Base-by-base conservation (phyloP, 257 asterid genomes). In the Solanum sejunctum region DNA sequence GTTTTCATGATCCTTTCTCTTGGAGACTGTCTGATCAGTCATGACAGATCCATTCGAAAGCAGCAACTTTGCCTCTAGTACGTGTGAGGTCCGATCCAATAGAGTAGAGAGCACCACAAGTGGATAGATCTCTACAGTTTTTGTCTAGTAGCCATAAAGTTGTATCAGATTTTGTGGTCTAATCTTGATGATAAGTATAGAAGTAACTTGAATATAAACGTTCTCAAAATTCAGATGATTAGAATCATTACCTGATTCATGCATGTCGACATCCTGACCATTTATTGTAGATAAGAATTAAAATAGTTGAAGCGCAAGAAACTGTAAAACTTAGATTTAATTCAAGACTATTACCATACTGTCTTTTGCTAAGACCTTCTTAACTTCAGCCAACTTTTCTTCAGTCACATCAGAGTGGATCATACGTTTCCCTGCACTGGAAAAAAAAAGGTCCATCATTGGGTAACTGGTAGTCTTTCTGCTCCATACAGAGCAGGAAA, bases 31-130 rank as follows among this genome's bases (percentile, higher is more conserved):
- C 20, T 85, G 89, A 36, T 93, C 95, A 57, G 90, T 92, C 87
- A 88, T 88, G n/a, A 75, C 78, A 51, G 95, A 92, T 78, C 86
- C 92, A 84, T 92, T 90, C 75, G 73, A 55, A 60, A 56, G 87
- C 90, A 80, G 88, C 93, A 60, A 94, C 84, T 84, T 87, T 89
- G 20, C 91, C 95, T 88, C 87, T 89, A 52, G 94, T 93, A 52
- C 99, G 91, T 21, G 99, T 93, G 87, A 93, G 84, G 84, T 96
- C 98, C 17, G 99, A 96, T 69, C 99, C 98, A 83, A 93, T 86
- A 1, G 99, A 96, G 89, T 92, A 98, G 86, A 96, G 93, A 84
- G 87, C 97, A 36, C 98, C 99, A n/a, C 97, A 94, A 23, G 97
- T 96, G 81, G 99, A 96, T 86, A 93, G 64, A 89, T 96, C 95